A percentile compares a stretch with the other conserved stretches of the same genome.
Conservation (phyloP, 192 early-diverging fungal species). For the Gonapodya sp. region DNA sequence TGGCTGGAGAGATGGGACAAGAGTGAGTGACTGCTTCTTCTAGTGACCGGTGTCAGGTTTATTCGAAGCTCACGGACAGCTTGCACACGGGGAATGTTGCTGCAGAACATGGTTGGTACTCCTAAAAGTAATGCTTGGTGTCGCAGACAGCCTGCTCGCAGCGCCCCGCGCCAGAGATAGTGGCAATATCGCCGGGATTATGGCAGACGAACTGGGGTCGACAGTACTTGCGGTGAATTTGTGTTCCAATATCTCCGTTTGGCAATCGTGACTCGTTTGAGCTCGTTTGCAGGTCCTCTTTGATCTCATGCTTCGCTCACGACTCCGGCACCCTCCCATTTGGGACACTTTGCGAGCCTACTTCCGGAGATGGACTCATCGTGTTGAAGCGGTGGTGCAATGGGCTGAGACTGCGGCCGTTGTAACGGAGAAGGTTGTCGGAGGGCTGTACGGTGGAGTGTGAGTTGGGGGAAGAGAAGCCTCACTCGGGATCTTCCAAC, state of each 20-base stretch:
- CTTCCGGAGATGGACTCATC: conserved; percentile 59
- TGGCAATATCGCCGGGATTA: conserved; percentile 29
- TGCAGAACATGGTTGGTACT: conserved; percentile 62
- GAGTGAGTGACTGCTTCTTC: too few species aligned
- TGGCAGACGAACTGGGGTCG: conserved; percentile 67
- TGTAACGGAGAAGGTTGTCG: conserved; percentile 56
- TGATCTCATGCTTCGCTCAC: conserved; percentile 71
- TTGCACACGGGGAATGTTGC: too few species aligned
- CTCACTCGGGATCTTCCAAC: conserved; percentile 25
- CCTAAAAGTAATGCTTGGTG: conserved; percentile 68
- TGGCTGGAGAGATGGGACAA: not conserved
- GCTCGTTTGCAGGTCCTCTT: conserved; percentile 40
- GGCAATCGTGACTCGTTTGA: not conserved
- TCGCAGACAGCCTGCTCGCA: conserved; percentile 59
- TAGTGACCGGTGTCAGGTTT: too few species aligned
- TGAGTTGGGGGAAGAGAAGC: conserved; percentile 52
- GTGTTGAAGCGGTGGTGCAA: conserved; percentile 57
- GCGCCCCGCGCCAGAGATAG: conserved; percentile 32
- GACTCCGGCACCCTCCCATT: conserved; percentile 54
- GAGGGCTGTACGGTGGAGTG: conserved; percentile 54
- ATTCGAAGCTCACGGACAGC: too few species aligned
- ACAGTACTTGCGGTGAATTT: not conserved
- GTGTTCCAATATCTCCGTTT: too few species aligned
- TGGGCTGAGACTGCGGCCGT: conserved; percentile 65
- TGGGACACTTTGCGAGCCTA: conserved; percentile 64